Conservation (phyloP, 441 rosid species). For the Populus tomentosa region DNA sequence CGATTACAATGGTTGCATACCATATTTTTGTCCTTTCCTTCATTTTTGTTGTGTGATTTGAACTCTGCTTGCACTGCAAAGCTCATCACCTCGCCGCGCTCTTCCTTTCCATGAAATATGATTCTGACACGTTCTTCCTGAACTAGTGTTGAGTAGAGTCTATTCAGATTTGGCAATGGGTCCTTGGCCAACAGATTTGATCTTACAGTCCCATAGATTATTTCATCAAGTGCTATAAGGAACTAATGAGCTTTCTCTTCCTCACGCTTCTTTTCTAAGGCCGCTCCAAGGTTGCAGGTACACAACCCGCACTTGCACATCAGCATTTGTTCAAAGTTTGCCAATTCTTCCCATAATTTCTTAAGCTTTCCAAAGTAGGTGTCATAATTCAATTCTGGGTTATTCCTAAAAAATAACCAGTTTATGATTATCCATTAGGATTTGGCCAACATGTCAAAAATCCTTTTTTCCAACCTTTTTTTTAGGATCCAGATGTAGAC, state of each 20-base stretch:
- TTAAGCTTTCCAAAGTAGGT: background rate
- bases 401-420: too few species aligned
- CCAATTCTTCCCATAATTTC: background rate
- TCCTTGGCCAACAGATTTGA: constrained; percentile 2
- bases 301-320: background rate
- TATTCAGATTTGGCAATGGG: constrained; percentile 3
- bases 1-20: background rate
- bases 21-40: background rate
- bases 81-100: background rate
- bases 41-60: fast-evolving
- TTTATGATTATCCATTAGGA: too few species aligned
- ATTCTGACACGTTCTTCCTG: background rate
- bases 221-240: constrained; percentile 9
- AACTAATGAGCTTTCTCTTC: background rate
- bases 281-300: background rate
- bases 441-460: too few species aligned
- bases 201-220: background rate
- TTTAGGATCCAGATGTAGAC: too few species aligned
- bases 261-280: background rate
- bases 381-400: too few species aligned
- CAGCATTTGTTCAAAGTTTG: background rate
- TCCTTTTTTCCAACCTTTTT: too few species aligned
- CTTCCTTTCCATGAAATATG: background rate
- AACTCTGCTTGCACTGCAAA: background rate
- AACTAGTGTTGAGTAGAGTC: background rate